Conservation (phyloP, 176 grass and related monocot genomes). For the Avena sativa region DNA sequence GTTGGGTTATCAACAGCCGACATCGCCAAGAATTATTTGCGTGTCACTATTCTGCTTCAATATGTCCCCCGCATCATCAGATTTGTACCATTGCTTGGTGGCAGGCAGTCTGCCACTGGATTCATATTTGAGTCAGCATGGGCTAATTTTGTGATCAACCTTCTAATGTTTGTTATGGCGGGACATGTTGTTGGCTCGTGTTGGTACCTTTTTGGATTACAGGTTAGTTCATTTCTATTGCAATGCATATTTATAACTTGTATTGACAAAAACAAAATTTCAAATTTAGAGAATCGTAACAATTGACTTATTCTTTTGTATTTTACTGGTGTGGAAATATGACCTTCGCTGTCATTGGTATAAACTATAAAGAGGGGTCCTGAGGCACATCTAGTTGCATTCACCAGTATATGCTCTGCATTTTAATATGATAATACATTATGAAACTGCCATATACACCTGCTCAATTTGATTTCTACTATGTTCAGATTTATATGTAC, state of each 20-base stretch:
- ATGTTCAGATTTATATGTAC: background rate
- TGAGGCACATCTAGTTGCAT: constrained; percentile 22
- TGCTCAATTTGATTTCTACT: background rate
- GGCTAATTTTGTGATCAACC: constrained; percentile 97
- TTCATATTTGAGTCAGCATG: constrained; percentile 98
- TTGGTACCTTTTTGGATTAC: constrained; percentile 97
- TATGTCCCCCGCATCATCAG: constrained; percentile 89
- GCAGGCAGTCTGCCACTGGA: constrained; percentile 83
- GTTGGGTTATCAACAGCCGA: constrained; percentile 86
- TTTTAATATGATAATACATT: background rate
- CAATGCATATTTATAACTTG: background rate
- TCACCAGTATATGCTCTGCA: constrained; percentile 13
- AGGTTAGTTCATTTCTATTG: constrained; percentile 54
- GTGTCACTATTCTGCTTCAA: constrained; percentile 87
- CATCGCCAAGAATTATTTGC: constrained; percentile 91
- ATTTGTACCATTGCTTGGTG: constrained; percentile 90
- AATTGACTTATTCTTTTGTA: background rate
- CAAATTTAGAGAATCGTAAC: background rate
- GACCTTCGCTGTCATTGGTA: background rate
- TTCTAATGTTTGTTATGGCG: constrained; percentile 96
- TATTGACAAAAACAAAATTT: background rate
- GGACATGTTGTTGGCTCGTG: constrained; percentile 97
- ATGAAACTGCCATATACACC: constrained; percentile 8
- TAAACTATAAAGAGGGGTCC: background rate
- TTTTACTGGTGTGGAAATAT: constrained; percentile 13